Percentiles rank a stretch among this genome's conserved stretches.
These are phyloP conservation scores for Neurospora africana DNA, from an alignment of 495 filamentous ascomycete genomes.

Conservation along the genomic window DNA sequence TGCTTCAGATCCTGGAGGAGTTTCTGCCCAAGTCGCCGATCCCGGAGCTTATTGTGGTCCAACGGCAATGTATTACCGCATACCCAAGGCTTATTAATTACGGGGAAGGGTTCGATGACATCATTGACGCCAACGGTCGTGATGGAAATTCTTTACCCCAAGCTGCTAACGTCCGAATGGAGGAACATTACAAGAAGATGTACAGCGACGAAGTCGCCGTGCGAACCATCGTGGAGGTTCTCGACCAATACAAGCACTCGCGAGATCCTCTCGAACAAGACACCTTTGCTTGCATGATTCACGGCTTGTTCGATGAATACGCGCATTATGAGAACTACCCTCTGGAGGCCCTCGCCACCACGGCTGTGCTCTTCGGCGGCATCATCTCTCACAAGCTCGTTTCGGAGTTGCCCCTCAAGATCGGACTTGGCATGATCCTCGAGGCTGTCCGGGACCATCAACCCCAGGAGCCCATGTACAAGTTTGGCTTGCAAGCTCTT, in stretches of 20 bases:
- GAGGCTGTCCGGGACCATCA: slow-evolving; percentile 80
- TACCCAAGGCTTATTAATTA: slow-evolving; percentile 97
- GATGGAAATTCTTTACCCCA: slow-evolving; percentile 66
- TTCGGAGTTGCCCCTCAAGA: slow-evolving; percentile 77
- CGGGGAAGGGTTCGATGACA: slow-evolving; percentile 79
- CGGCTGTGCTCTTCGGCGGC: slow-evolving; percentile 90
- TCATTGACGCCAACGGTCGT: slow-evolving; percentile 74
- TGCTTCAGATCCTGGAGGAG: slow-evolving; percentile 71
- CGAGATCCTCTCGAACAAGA: slow-evolving; percentile 77
- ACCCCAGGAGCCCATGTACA: slow-evolving; percentile 84
- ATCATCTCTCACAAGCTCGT: slow-evolving; percentile 91
- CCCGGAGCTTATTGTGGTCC: slow-evolving; percentile 47
- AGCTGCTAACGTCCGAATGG: slow-evolving; percentile 82
- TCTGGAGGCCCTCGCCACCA: slow-evolving; percentile 83
- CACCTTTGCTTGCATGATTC: slow-evolving; percentile 96
- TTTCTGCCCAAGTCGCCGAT: slow-evolving; percentile 37
- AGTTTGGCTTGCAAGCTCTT: slow-evolving; percentile 94
- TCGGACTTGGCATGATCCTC: slow-evolving; percentile 88
- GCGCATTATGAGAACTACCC: slow-evolving; percentile 91
- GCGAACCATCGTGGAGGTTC: slow-evolving; percentile 64
- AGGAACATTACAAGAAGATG: slow-evolving; percentile 93
- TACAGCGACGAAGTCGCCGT: slow-evolving; percentile 80
- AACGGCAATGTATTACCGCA: slow-evolving; percentile 78
- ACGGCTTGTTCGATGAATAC: slow-evolving; percentile 95
- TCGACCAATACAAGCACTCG: slow-evolving; percentile 78